Conservation (phyloP, 2,329 filamentous ascomycete species). For the Xylaria arbuscula region DNA sequence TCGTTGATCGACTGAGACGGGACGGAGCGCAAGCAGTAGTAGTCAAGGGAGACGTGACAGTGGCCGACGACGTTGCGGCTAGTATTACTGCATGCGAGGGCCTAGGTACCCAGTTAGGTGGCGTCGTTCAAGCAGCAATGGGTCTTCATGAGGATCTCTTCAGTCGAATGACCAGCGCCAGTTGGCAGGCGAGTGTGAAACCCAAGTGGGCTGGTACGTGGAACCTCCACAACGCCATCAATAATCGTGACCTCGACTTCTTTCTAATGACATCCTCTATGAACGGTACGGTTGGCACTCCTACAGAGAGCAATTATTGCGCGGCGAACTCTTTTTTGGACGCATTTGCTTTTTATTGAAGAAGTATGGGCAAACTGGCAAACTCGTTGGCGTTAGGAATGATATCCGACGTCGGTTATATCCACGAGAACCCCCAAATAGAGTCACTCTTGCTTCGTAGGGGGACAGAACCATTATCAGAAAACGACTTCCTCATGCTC, state of each 20-base stretch:
- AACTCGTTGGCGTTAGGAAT: constrained; percentile 45
- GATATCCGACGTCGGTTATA: constrained; percentile 51
- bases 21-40: constrained; percentile 21
- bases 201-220: constrained; percentile 38
- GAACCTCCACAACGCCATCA: constrained; percentile 37
- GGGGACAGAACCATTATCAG: constrained; percentile 40
- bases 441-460: constrained; percentile 35
- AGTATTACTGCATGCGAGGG: constrained; percentile 1
- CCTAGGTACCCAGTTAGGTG: constrained; percentile 39
- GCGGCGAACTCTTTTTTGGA: constrained; percentile 53
- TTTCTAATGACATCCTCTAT: constrained; percentile 48
- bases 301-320: constrained; percentile 52
- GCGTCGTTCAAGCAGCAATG: constrained; percentile 53
- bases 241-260: constrained; percentile 46
- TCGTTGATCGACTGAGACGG: constrained; percentile 40
- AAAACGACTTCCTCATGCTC: constrained; percentile 43
- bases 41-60: constrained; percentile 34
- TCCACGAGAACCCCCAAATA: constrained; percentile 47
- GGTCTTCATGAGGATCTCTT: constrained; percentile 45
- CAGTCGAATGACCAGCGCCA: constrained; percentile 13
- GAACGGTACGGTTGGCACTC: constrained; percentile 46
- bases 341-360: constrained; percentile 44
- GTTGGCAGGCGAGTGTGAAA: constrained; percentile 40
- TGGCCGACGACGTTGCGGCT: constrained; percentile 37
- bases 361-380: constrained; percentile 40